Base-by-base conservation (phyloP, 2,329 filamentous ascomycete species). In the Botrytis galanthina region DNA sequence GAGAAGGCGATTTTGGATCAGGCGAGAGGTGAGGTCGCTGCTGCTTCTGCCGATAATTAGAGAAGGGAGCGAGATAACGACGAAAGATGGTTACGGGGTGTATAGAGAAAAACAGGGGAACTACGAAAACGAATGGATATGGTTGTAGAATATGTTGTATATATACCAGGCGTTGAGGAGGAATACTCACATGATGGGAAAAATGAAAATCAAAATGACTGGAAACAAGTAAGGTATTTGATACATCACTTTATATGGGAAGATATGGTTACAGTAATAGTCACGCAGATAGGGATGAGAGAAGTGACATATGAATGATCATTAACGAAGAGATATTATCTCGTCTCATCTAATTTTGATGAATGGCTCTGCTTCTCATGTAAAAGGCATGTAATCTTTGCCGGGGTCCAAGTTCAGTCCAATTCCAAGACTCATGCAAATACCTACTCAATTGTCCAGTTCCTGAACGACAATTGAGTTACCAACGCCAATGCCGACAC, bases 1-100 rank as follows among this genome's bases (percentile, higher is more conserved):
- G 90, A 93, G 82, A 86, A 89, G 82, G 87, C 85, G 71, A 81
- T 90, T 79, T 78, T 91, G 74, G 83, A 83, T 74, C 81, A 87
- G 81, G 89, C 89, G 26, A 86, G 85, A 78, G 85, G 77, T 14
- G 74, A 75, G 57, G 46, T 74, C 26, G 74, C 70, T 59, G 64
- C 67, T 44, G 46, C 69, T 37, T 46, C 66, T 35, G 35, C 69
- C 35, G 71, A 75, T 35, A 37, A 61, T 32, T 70, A 69, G 54
- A 64, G 48, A 48, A 51, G 20, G 39, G 39, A 48, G 51, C 16
- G 32, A 66, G 5, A 68, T 39, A 26, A 46, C 37, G 60, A 71
- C 62, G 44, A 70, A 59, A 14, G 29, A 37, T 35, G 29, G 8
- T 22, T 20, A 54, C 26, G 54, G 59, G 42, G 16, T 14, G 26